Evolutionary conservation across 2,329 filamentous ascomycete genomes (phyloP).

Genomic region (Aspergillus flavus): DNA sequence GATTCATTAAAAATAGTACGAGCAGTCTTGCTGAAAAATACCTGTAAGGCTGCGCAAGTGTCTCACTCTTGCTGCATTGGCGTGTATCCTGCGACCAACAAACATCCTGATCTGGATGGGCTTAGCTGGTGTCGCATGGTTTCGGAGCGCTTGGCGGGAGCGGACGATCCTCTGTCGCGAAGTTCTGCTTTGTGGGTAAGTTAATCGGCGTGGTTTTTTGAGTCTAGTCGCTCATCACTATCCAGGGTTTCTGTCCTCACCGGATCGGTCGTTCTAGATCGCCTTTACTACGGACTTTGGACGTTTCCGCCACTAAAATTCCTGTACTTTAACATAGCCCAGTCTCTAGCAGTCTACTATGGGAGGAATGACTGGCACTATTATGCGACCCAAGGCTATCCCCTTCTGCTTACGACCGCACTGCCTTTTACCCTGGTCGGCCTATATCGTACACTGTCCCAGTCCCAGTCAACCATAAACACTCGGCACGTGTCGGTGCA

Average conservation of each 20-base stretch:
- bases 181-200: slow-evolving; percentile 60
- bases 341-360: slow-evolving; percentile 89
- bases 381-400: slow-evolving; percentile 86
- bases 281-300: slow-evolving; percentile 80
- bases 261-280: slow-evolving; percentile 69
- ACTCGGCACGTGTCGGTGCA: slow-evolving; percentile 43
- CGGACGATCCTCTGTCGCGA: slow-evolving; percentile 63
- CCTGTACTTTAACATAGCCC: slow-evolving; percentile 85
- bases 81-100: slow-evolving; percentile 85
- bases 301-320: slow-evolving; percentile 86
- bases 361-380: slow-evolving; percentile 90
- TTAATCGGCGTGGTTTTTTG: background rate
- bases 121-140: slow-evolving; percentile 60
- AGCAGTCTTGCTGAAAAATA: background rate
- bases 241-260: slow-evolving; percentile 60
- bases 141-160: slow-evolving; percentile 45
- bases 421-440: slow-evolving; percentile 74
- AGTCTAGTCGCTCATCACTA: slow-evolving; percentile 14
- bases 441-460: slow-evolving; percentile 57
- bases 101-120: slow-evolving; percentile 83
- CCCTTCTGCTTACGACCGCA: slow-evolving; percentile 79
- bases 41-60: slow-evolving; percentile 60
- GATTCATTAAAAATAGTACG: too few relatives aligned
- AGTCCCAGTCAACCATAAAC: slow-evolving; percentile 34
- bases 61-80: slow-evolving; percentile 74